Percentiles rank a stretch among this genome's conserved stretches.
Evolutionary conservation across 148 eudicot genomes (phyloP).

Genomic region (Cornus kousa): DNA sequence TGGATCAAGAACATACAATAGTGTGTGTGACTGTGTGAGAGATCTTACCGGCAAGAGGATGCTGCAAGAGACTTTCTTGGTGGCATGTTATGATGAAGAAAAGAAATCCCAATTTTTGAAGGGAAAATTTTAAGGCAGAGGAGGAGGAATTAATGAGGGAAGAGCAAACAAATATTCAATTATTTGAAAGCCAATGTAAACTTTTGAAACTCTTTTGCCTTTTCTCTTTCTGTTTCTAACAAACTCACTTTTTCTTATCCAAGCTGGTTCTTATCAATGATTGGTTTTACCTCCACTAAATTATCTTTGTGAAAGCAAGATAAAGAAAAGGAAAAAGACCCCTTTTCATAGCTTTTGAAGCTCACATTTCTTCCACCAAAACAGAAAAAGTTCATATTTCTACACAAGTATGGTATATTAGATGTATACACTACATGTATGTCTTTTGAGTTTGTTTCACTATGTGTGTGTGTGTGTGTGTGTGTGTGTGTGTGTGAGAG

Average conservation of each 20-base stretch:
- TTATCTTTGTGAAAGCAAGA: slow-evolving; percentile 8
- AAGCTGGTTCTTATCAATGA: not conserved
- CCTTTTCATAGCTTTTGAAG: slow-evolving; percentile 13
- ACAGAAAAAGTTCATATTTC: not conserved
- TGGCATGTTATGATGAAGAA: slow-evolving; percentile 19
- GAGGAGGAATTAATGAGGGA: not conserved
- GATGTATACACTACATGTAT: no score
- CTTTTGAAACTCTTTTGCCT: not conserved
- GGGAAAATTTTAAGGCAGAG: not conserved
- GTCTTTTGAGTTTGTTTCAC: not conserved
- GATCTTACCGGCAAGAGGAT: slow-evolving; percentile 30
- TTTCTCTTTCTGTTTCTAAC: slow-evolving; percentile 19
- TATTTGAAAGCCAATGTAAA: slow-evolving; percentile 6
- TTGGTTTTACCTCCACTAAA: slow-evolving; percentile 1
- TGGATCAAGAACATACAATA: slow-evolving; percentile 5
- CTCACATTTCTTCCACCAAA: not conserved
- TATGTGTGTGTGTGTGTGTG: not conserved
- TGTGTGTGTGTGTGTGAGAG: not conserved
- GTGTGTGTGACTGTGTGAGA: slow-evolving; percentile 12
- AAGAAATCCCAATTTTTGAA: slow-evolving; percentile 16
- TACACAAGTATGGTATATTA: not conserved
- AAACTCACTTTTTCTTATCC: slow-evolving; percentile 29
- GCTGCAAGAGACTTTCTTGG: slow-evolving; percentile 13
- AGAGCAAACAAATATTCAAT: slow-evolving; percentile 4
- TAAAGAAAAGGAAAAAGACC: slow-evolving; percentile 20